Evolutionary conservation across 768 basidiomycete species (phyloP).

Genomic region (Mycena haematopus): DNA sequence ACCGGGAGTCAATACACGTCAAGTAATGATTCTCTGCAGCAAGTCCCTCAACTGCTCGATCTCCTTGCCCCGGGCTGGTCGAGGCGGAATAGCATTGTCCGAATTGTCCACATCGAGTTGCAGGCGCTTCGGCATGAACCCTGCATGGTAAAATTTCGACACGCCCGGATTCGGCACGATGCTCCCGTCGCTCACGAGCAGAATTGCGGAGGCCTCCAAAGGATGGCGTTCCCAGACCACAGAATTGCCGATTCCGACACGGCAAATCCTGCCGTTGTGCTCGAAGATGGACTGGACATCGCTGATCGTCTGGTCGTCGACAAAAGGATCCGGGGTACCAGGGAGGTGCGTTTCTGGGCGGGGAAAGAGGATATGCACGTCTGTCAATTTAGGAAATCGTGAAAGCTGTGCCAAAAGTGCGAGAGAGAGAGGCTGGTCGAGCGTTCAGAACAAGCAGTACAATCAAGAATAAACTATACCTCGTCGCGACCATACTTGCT

Average conservation of each 20-base stretch:
- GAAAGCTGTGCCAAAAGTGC: not conserved
- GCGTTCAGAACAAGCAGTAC: not conserved
- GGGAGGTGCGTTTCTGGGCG: slow-evolving; percentile 2
- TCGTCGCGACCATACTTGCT: slow-evolving; percentile 5
- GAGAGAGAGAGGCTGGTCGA: not conserved
- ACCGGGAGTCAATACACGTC: no score
- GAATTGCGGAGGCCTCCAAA: not conserved
- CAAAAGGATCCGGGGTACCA: not conserved
- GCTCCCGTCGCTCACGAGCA: slow-evolving; percentile 23
- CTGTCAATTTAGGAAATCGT: slow-evolving; percentile 2
- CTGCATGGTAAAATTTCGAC: slow-evolving; percentile 23
- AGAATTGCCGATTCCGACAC: slow-evolving; percentile 20
- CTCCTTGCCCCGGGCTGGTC: slow-evolving; percentile 11
- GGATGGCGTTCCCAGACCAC: slow-evolving; percentile 18
- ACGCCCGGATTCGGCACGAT: slow-evolving; percentile 1
- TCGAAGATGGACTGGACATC: slow-evolving; percentile 7
- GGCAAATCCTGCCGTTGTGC: slow-evolving; percentile 4
- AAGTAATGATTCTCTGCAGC: no score
- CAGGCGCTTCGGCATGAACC: slow-evolving; percentile 11
- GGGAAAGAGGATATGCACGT: slow-evolving; percentile 20
- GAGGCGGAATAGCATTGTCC: slow-evolving; percentile 11
- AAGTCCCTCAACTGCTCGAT: slow-evolving; percentile 21
- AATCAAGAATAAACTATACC: not conserved
- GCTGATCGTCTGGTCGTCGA: not conserved
- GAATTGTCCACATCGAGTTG: slow-evolving; percentile 1